Evolutionary conservation across 78 protist genomes (phyloP).

Genomic region (Ministeria vibrans): DNA sequence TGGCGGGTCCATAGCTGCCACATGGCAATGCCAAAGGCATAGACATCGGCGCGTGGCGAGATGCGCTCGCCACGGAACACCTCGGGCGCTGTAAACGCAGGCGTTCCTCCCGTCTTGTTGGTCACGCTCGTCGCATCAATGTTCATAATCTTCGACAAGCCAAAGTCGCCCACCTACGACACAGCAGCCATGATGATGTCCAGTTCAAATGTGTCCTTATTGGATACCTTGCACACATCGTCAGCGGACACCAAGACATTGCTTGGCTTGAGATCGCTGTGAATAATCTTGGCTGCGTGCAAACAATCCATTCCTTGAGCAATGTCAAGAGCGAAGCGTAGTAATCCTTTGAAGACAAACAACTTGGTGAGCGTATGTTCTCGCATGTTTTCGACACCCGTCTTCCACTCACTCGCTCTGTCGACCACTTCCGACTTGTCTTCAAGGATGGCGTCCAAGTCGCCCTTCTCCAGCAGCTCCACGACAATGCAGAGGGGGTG

Average conservation of each 20-base stretch:
- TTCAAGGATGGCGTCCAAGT: neutral
- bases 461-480: neutral
- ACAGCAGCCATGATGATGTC: neutral
- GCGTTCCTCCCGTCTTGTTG: neutral
- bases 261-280: constrained; percentile 32
- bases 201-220: neutral
- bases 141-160: neutral
- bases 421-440: neutral
- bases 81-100: constrained; percentile 12
- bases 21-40: too few species aligned
- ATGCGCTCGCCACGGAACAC: constrained; percentile 31
- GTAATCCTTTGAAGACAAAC: neutral
- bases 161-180: neutral
- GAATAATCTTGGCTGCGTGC: constrained; percentile 27
- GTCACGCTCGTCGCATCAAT: neutral
- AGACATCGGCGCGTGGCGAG: too few species aligned
- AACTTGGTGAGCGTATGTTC: neutral
- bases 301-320: constrained; percentile 37
- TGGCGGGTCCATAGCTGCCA: too few species aligned
- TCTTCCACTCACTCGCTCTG: neutral
- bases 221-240: constrained; percentile 24
- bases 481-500: constrained; percentile 30
- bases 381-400: neutral
- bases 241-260: constrained; percentile 23
- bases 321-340: constrained; percentile 10